Conservation (phyloP, 345 rosid genomes). For the Geranium rotundifolium region DNA sequence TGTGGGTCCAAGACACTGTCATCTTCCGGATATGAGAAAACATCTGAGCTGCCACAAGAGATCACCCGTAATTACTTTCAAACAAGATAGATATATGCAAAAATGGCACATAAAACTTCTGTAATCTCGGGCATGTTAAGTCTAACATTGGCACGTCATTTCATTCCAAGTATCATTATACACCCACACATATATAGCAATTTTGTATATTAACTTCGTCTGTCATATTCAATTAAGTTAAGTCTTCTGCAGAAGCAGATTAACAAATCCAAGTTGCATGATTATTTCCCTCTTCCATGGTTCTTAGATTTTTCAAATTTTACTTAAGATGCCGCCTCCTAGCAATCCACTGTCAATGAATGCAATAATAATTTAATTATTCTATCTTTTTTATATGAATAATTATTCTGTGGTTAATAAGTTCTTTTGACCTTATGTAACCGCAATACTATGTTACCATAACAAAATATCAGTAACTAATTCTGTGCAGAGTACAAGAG, state of each 20-base stretch:
- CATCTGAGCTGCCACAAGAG: slow-evolving; percentile 91
- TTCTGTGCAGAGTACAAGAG: background rate
- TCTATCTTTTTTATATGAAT: no score
- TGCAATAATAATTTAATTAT: no score
- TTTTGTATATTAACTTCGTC: background rate
- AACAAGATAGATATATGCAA: background rate
- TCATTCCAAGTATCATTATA: background rate
- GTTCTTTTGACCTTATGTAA: background rate
- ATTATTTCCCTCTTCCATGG: background rate
- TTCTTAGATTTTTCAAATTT: background rate
- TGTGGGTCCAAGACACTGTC: slow-evolving; percentile 82
- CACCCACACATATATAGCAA: no score
- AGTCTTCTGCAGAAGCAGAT: background rate
- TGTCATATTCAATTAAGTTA: background rate
- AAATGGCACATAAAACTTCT: background rate
- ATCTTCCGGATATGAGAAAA: slow-evolving; percentile 93
- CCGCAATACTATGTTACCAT: background rate
- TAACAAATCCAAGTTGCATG: background rate
- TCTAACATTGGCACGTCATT: background rate
- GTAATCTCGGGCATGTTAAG: background rate
- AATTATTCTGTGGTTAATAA: no score
- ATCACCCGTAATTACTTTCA: slow-evolving; percentile 29
- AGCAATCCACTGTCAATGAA: background rate
- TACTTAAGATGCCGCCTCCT: background rate
- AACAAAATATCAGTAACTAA: background rate